Evolutionary conservation across 257 asterid genomes (phyloP), one percentile per base, ranked within the genome.

Genomic region (Solanum pennellii): DNA sequence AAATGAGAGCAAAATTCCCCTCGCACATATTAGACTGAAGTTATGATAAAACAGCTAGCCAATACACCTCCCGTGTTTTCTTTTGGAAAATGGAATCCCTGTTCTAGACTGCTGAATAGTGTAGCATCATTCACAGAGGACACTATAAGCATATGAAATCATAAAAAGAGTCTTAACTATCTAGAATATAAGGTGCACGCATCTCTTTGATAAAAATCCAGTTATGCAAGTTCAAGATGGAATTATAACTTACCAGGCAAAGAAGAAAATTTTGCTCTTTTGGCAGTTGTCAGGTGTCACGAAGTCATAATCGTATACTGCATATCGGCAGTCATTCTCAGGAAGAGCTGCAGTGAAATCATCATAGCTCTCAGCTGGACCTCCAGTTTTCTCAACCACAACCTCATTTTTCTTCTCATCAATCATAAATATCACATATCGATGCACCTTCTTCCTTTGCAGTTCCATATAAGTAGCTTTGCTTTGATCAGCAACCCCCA

Each of bases 231-330:
- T 80, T 80, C 44, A 0, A 4, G 1, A 12, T 80, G 44, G 16
- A 47, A 80, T 0, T 80, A 47, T 16, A 49, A 47, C 91, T 85
- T 59, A 94, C 98, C 96, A 94, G 27, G 98, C 92, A 89, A 94
- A 91, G 94, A 94, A 94, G 95, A 94, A 94, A 5, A 94, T 94
- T 91, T 94, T 94, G 98, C 95, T 93, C 93, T 93, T 94, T 71
- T 80, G 96, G 65, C 98, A 94, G 69, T 94, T 94, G 79, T 94
- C 98, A 23, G 95, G 77, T 88, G 95, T 94, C 84, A 94, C 98
- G 12, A 91, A 94, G 89, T 93, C 96, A 25, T 88, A 94, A 86
- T 94, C 98, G 76, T 93, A 94, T 29, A 93, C 92, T 4, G 96
- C 98, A 35, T 91, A 94, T 37, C 98, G 87, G 85, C 98, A 94